These are phyloP conservation scores for Emergomyces orientalis DNA, from an alignment of 2,329 filamentous ascomycete species.

Conservation along the genomic window DNA sequence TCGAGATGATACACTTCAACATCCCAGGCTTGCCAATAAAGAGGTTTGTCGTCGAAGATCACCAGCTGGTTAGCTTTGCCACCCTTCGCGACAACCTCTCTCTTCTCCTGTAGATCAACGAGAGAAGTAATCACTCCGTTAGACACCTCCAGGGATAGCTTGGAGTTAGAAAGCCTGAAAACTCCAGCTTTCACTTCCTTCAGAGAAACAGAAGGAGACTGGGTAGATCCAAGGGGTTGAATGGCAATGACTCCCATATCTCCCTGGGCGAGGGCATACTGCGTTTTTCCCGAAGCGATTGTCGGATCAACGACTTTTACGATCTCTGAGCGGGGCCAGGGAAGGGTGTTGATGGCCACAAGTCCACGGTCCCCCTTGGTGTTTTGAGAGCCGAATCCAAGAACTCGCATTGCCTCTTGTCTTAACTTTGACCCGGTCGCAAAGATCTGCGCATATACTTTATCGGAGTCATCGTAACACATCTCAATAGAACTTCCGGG, in stretches of 20 bases:
- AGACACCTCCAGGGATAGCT: constrained; percentile 63
- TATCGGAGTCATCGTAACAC: constrained; percentile 93
- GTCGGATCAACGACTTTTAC: constrained; percentile 49
- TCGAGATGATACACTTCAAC: constrained; percentile 94
- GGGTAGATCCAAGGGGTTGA: constrained; percentile 20
- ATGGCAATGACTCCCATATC: constrained; percentile 36
- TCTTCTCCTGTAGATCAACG: constrained; percentile 60
- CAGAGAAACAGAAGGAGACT: constrained; percentile 35
- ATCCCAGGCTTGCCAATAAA: constrained; percentile 98
- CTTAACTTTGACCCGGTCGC: constrained; percentile 63
- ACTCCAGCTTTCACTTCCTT: constrained; percentile 48
- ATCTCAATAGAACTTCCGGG: constrained; percentile 94
- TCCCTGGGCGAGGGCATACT: constrained; percentile 41
- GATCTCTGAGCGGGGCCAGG: constrained; percentile 72
- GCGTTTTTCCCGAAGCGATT: constrained; percentile 18
- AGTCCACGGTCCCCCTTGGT: constrained; percentile 37
- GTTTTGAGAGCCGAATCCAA: constrained; percentile 51
- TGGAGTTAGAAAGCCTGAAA: constrained; percentile 70
- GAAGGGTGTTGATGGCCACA: constrained; percentile 71
- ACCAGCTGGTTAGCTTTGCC: constrained; percentile 84
- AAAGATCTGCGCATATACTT: constrained; percentile 79
- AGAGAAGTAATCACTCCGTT: constrained; percentile 75
- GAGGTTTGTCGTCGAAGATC: constrained; percentile 91
- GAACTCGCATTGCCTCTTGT: constrained; percentile 55
- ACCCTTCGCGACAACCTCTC: constrained; percentile 65